Conservation (phyloP, 768 basidiomycete species). For the Mycena indigotica region DNA sequence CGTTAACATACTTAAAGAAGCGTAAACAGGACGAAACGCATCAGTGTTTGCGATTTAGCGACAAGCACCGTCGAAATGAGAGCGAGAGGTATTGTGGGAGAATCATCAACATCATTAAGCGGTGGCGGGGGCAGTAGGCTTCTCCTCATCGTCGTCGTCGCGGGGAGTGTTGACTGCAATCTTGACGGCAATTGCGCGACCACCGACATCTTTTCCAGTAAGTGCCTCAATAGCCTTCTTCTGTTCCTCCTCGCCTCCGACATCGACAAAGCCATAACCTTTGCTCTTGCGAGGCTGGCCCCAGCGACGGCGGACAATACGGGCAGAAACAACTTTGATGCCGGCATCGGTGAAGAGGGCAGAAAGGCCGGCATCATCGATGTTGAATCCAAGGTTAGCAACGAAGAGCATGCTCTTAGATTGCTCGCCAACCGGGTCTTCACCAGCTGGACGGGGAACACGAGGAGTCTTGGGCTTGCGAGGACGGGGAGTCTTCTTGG, state of each 20-base stretch:
- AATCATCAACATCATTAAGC: slow-evolving; percentile 29
- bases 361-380: slow-evolving; percentile 81
- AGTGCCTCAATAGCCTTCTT: slow-evolving; percentile 85
- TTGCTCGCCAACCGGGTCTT: slow-evolving; percentile 85
- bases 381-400: slow-evolving; percentile 95
- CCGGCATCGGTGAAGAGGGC: slow-evolving; percentile 86
- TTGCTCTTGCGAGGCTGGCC: slow-evolving; percentile 87
- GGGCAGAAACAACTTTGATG: slow-evolving; percentile 81
- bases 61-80: slow-evolving; percentile 30
- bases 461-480: slow-evolving; percentile 64
- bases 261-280: slow-evolving; percentile 98
- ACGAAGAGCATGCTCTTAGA: slow-evolving; percentile 92
- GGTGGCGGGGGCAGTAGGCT: slow-evolving; percentile 29
- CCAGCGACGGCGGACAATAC: slow-evolving; percentile 85
- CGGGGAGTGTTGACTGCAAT: slow-evolving; percentile 86
- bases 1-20: slow-evolving; percentile 39
- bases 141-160: slow-evolving; percentile 52
- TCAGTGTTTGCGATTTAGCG: slow-evolving; percentile 25
- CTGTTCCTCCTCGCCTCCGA: slow-evolving; percentile 87
- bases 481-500: slow-evolving; percentile 53
- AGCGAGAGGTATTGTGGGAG: slow-evolving; percentile 29
- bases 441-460: slow-evolving; percentile 68
- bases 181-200: slow-evolving; percentile 89
- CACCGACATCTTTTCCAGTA: slow-evolving; percentile 86
- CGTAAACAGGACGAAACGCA: slow-evolving; percentile 30